phyloP scores from a whole-genome alignment of 345 rosid genomes.

The Populus simonii region DNA sequence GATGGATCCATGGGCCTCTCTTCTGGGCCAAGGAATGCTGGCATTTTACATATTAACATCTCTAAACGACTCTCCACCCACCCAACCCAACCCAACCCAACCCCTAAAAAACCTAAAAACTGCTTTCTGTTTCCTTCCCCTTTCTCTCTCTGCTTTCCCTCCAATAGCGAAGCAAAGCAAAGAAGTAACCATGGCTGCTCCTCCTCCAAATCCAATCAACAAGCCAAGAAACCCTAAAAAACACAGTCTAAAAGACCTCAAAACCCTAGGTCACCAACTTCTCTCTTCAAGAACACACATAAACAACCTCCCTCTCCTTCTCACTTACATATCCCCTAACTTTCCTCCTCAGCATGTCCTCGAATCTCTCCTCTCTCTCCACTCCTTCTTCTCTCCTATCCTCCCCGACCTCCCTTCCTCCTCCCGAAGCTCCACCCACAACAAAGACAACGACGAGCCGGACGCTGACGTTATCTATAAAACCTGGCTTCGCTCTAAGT shows the following conservation, averaged over 20 bases:
- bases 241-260: slow-evolving; percentile 53
- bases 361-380: slow-evolving; percentile 86
- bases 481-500: slow-evolving; percentile 82
- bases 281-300: slow-evolving; percentile 72
- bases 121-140: too few species aligned
- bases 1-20: too few species aligned
- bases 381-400: slow-evolving; percentile 80
- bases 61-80: too few species aligned
- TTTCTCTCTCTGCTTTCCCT: too few species aligned
- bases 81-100: too few species aligned
- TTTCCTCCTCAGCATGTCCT: slow-evolving; percentile 63
- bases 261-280: slow-evolving; percentile 59
- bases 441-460: slow-evolving; percentile 11
- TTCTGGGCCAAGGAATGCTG: too few species aligned
- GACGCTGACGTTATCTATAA: slow-evolving; percentile 50
- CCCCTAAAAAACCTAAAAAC: too few species aligned
- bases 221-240: not conserved
- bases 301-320: slow-evolving; percentile 76
- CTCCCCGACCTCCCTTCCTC: slow-evolving; percentile 70
- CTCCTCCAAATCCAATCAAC: not conserved
- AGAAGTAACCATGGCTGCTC: not conserved
- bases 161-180: too few species aligned
- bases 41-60: too few species aligned
- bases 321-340: slow-evolving; percentile 54
- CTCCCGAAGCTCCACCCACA: slow-evolving; percentile 2